Conservation (phyloP, 176 grass and related monocot species). For the Aegilops umbellulata region DNA sequence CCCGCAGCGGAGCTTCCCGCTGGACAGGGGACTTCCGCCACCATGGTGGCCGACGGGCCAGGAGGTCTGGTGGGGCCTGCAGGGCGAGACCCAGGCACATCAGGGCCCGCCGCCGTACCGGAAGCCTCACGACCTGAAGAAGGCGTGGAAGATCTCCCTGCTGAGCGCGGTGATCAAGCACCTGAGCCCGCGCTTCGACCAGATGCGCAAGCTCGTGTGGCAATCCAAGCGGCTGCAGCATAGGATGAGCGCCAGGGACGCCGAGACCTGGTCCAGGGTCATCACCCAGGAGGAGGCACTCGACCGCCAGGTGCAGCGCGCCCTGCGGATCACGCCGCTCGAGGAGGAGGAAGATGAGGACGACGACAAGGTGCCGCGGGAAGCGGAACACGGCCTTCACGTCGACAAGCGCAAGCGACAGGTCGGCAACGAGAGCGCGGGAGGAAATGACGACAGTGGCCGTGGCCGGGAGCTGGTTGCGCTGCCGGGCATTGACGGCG, state of each 20-base stretch:
- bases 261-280: slow-evolving; percentile 27
- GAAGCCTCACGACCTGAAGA: slow-evolving; percentile 59
- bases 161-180: slow-evolving; percentile 54
- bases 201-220: slow-evolving; percentile 46
- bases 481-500: slow-evolving; percentile 15
- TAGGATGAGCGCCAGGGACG: slow-evolving; percentile 47
- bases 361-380: neutral
- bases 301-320: neutral
- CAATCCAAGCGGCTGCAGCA: slow-evolving; percentile 48
- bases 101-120: slow-evolving; percentile 41
- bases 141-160: slow-evolving; percentile 51
- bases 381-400: neutral
- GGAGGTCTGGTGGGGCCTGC: slow-evolving; percentile 26
- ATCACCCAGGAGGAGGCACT: slow-evolving; percentile 38
- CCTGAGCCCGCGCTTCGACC: slow-evolving; percentile 27
- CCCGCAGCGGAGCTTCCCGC: slow-evolving; percentile 49
- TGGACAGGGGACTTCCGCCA: slow-evolving; percentile 40
- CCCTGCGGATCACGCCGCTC: slow-evolving; percentile 24
- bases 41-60: slow-evolving; percentile 42
- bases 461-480: neutral
- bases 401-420: slow-evolving; percentile 34
- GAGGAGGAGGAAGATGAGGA: neutral
- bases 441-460: neutral
- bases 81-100: slow-evolving; percentile 17
- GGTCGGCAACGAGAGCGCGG: neutral